phyloP scores from a whole-genome alignment of 345 rosid species.

The Microthlaspi erraticum region DNA sequence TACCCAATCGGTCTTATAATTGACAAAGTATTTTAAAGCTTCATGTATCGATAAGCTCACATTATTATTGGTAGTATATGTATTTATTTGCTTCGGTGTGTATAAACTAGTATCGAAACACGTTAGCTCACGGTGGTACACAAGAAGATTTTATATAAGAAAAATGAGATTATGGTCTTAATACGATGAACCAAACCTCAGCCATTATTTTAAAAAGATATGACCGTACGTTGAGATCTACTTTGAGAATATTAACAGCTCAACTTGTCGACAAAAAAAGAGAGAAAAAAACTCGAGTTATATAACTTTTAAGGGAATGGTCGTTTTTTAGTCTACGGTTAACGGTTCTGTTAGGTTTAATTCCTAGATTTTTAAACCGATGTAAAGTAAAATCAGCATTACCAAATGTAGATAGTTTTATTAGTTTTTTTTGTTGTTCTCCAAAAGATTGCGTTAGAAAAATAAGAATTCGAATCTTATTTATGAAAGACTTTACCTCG shows the following conservation, averaged over 20 bases:
- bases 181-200: conserved; percentile 40
- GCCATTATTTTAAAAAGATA: conserved; percentile 34
- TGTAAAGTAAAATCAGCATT: no score
- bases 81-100: conserved; percentile 37
- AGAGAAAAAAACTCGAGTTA: conserved; percentile 23
- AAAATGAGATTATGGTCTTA: conserved; percentile 26
- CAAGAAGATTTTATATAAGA: conserved; percentile 14
- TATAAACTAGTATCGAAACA: conserved; percentile 38
- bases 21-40: conserved; percentile 11
- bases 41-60: conserved; percentile 17
- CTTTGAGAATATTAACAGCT: conserved; percentile 40
- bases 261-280: conserved; percentile 31
- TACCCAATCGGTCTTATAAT: conserved; percentile 32
- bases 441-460: no score
- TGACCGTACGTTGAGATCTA: conserved; percentile 29
- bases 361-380: no score
- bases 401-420: no score
- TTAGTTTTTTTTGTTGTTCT: no score
- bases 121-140: conserved; percentile 40
- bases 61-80: conserved; percentile 16
- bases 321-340: background rate
- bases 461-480: no score
- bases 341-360: no score
- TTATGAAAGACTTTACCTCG: no score
- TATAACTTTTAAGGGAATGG: conserved; percentile 5